phyloP scores from a whole-genome alignment of 805 yeast genomes.

The Kodamaea hsintzibuensis region DNA sequence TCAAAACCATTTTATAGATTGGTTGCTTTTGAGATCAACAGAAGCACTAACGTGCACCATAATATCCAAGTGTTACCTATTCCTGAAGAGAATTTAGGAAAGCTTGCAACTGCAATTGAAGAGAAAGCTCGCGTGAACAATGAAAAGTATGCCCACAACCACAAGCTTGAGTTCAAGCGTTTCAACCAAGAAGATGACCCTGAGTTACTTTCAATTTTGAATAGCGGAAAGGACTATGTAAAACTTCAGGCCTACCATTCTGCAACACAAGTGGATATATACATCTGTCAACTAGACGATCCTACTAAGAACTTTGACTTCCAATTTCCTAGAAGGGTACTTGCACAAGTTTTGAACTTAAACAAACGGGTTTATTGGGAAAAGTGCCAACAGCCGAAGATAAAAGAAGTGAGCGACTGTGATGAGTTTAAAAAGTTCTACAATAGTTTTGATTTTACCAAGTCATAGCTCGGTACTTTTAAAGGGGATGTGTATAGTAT shows the following conservation, averaged over 20 bases:
- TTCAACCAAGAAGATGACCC: constrained; percentile 24
- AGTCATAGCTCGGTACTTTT: not conserved
- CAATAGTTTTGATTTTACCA: constrained; percentile 54
- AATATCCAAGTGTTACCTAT: constrained; percentile 80
- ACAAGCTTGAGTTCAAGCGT: constrained; percentile 43
- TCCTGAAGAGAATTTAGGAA: constrained; percentile 40
- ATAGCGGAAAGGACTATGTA: constrained; percentile 37
- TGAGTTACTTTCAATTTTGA: constrained; percentile 21
- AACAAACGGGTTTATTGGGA: constrained; percentile 76
- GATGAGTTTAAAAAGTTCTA: constrained; percentile 61
- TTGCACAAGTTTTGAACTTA: constrained; percentile 61
- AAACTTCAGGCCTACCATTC: constrained; percentile 31
- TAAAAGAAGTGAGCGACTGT: constrained; percentile 66
- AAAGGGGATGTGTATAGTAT: no score
- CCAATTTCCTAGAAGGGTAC: constrained; percentile 80
- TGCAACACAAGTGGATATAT: constrained; percentile 11
- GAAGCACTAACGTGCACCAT: constrained; percentile 65
- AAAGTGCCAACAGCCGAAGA: constrained; percentile 62
- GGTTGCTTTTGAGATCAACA: constrained; percentile 70
- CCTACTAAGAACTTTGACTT: constrained; percentile 55
- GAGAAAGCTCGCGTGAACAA: constrained; percentile 48
- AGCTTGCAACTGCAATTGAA: constrained; percentile 48
- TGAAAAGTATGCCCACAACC: constrained; percentile 44
- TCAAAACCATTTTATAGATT: constrained; percentile 45
- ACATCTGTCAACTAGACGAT: constrained; percentile 21